Base-by-base conservation (phyloP, 2,329 filamentous ascomycete species). In the Colletotrichum truncatum region DNA sequence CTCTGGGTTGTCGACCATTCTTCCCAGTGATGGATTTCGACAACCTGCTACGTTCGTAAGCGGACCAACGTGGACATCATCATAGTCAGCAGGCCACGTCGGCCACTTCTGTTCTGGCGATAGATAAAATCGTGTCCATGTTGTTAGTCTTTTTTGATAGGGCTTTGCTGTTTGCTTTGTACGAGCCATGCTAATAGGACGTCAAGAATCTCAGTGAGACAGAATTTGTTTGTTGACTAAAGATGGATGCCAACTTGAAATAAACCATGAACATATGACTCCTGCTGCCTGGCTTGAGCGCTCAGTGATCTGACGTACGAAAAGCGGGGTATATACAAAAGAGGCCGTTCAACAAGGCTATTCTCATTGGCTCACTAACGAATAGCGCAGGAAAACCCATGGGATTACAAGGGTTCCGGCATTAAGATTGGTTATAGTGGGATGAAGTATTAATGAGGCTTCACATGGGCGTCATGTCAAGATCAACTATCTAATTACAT, bases 41-140 rank as follows among this genome's bases (percentile, higher is more conserved):
- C 23, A 18, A 18, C 65, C 68, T 41, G 30, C 21, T 25, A 68
- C 57, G 23, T 28, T 59, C 9, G 11, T 39, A 38, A 70, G 69
- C 4, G 70, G 70, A 32, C 69, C 69, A 23, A 49, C 21, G 51
- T 70, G 54, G n/a, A 64, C 36, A 61, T 69, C 51, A 4, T 32
- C 28, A 9, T 67, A 60, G 25, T 34, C 28, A 23, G 25, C 43
- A 1, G 46, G 46, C 69, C 70, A 71, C 9, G 16, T 59, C 21
- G 70, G 70, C 70, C 70, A 72, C 39, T 70, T 61, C 46, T 71
- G 69, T 23, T 61, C 68, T 16, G 30, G 59, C 16, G 69, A 68
- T 10, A 72, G 65, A 38, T 70, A 25, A 51, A 72, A 71, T 11
- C 68, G 62, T 21, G 70, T 71, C 70, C 64, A 71, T 16, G 63